phyloP scores from a whole-genome alignment of 257 asterid species.

The Solanum piurae region DNA sequence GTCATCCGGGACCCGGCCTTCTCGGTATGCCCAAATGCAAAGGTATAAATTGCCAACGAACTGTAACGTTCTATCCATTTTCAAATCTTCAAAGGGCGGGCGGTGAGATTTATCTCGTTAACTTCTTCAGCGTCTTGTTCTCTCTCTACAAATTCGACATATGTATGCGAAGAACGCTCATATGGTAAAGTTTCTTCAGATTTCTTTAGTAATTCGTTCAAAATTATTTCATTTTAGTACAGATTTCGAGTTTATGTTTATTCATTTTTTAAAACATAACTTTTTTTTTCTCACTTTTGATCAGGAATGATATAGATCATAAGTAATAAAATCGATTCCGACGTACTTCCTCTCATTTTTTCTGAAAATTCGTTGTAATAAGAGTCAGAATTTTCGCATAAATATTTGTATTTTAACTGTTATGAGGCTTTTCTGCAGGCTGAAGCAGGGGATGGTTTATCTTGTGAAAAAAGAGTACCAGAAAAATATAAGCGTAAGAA shows the following conservation, averaged over 20 bases:
- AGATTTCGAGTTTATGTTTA: neutral
- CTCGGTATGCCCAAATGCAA: neutral
- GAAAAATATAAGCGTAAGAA: neutral
- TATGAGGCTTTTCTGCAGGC: neutral
- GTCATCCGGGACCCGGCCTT: neutral
- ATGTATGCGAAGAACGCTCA: neutral
- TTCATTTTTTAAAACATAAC: neutral
- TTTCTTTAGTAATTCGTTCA: neutral
- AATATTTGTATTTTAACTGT: neutral
- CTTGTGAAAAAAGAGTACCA: neutral
- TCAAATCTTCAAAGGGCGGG: neutral
- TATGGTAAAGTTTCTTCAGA: neutral
- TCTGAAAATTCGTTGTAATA: neutral
- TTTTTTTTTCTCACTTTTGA: neutral
- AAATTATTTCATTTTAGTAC: neutral
- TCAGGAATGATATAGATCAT: neutral
- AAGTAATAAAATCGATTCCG: neutral
- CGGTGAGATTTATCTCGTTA: neutral
- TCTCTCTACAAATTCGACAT: neutral
- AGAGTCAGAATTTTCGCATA: neutral
- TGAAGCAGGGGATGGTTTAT: neutral
- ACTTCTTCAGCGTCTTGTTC: neutral
- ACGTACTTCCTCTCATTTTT: neutral
- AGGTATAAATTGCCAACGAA: neutral
- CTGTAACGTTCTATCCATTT: neutral